Percentiles rank a stretch among this genome's conserved stretches.
These are phyloP conservation scores for Gossypium sturtianum DNA, from an alignment of 345 rosid genomes.

Conservation along the genomic window DNA sequence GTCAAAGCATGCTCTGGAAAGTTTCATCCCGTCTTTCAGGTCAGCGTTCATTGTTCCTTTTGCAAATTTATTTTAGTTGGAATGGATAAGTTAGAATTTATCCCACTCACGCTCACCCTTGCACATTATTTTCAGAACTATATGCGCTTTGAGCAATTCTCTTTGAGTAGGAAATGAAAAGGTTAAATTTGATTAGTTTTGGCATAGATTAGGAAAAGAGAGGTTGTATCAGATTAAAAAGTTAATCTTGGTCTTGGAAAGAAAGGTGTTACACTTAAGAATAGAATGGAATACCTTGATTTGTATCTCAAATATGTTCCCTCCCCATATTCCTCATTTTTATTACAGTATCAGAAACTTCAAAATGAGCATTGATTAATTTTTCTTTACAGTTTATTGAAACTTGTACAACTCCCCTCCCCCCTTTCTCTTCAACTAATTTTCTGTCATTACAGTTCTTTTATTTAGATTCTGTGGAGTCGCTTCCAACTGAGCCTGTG, in stretches of 20 bases:
- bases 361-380: background rate
- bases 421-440: slow-evolving; percentile 3
- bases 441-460: slow-evolving; percentile 55
- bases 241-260: background rate
- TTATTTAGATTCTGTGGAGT: slow-evolving; percentile 93
- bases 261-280: background rate
- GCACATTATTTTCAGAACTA: background rate
- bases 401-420: background rate
- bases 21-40: slow-evolving; percentile 97
- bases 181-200: background rate
- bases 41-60: slow-evolving; percentile 12
- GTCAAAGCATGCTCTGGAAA: slow-evolving; percentile 98
- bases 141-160: background rate
- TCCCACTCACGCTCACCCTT: background rate
- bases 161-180: background rate
- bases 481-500: slow-evolving; percentile 71
- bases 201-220: background rate
- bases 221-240: background rate
- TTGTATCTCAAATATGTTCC: background rate
- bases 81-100: background rate
- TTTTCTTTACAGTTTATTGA: slow-evolving; percentile 7
- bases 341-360: background rate
- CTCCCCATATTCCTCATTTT: background rate
- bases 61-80: background rate
- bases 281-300: background rate